Evolutionary conservation across 192 early-diverging fungal genomes (phyloP), one percentile per base, ranked within the genome.

Genomic region (Radiomyces spectabilis): DNA sequence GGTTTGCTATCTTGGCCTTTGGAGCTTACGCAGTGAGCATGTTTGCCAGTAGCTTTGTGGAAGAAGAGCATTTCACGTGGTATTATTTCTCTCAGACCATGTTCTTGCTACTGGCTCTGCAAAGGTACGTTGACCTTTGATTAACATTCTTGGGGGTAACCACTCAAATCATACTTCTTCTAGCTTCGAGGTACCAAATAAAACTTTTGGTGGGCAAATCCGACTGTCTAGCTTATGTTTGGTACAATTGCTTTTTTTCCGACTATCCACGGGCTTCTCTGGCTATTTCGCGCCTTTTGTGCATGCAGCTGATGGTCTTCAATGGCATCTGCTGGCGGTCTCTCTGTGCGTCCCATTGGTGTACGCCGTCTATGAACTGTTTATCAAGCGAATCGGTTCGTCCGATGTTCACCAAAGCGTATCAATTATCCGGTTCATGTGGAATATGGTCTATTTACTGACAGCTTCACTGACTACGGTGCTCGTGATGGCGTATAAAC

Each of bases 41-140:
- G 37, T 74, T 73, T 61, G 75, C 85, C 5, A 86, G 81, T 29
- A 87, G 85, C 38, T 76, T 81, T 63, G 76, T 89, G 3, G 87
- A 89, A 60, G 84, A 89, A 42, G 87, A 89, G 57, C 81, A 83
- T 47, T 75, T 80, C 41, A 83, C 80, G 51, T 90, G 85, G 85
- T 83, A 82, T 57, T 87, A 78, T 61, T 81, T 81, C 69, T 63
- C 72, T n/a, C 82, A 84, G 46, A 86, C 83, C 2, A 64, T 77
- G 53, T 74, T 79, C 56, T 53, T 67, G 1, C 52, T 79, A 25
- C 69, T 69, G 10, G 51, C 55, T 1, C 5, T 71, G 15, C 59
- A 64, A 15, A 78, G 73, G 54, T 77, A 69, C 19, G 43, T n/a
- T n/a, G n/a, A n/a, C n/a, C n/a, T n/a, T n/a, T n/a, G n/a, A n/a